Evolutionary conservation across 2,329 filamentous ascomycete species (phyloP).

Genomic region (Arthrobotrys megalospora): DNA sequence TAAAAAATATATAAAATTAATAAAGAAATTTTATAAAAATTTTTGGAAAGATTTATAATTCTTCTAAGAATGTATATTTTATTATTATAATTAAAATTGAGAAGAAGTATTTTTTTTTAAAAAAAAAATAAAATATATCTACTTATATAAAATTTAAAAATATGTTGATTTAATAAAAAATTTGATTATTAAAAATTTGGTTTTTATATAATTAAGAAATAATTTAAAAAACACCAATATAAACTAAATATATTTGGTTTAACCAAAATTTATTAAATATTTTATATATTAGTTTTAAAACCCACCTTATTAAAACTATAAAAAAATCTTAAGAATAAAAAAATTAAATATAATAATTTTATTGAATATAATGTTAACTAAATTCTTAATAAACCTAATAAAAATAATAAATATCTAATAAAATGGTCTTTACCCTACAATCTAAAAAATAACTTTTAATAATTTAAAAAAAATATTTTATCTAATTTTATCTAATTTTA

Average conservation of each 20-base stretch:
- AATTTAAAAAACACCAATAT: background rate
- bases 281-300: background rate
- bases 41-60: background rate
- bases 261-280: background rate
- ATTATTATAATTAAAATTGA: slow-evolving; percentile 27
- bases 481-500: too few relatives aligned
- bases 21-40: too few relatives aligned
- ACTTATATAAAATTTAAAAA: slow-evolving; percentile 17
- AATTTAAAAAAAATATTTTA: too few relatives aligned
- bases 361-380: background rate
- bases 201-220: background rate
- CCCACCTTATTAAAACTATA: background rate
- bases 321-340: background rate
- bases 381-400: background rate
- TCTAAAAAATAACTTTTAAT: too few relatives aligned
- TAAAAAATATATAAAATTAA: too few relatives aligned
- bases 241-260: slow-evolving; percentile 1
- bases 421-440: too few relatives aligned
- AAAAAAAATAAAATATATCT: slow-evolving; percentile 36
- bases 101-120: background rate
- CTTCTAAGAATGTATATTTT: slow-evolving; percentile 17
- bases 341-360: background rate
- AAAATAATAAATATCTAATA: background rate
- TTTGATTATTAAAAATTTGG: slow-evolving; percentile 20
- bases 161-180: background rate